Conservation (phyloP, 169 alveolate genomes). For the Theileria orientalis region DNA sequence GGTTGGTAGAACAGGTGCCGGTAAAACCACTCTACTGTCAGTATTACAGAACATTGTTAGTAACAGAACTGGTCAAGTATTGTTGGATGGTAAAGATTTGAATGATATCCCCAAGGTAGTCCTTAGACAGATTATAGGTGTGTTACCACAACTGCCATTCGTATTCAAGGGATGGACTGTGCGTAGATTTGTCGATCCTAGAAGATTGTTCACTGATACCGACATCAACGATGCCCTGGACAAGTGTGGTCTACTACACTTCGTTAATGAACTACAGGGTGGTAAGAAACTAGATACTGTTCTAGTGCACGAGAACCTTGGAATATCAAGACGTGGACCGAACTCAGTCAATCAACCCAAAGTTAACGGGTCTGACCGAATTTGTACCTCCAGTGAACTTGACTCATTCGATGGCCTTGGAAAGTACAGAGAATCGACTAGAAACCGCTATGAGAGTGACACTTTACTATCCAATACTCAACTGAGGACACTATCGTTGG, state of each 20-base stretch:
- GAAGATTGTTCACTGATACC: conserved; percentile 46
- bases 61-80: conserved; percentile 36
- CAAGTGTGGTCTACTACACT: conserved; percentile 47
- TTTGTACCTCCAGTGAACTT: no score
- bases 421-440: background rate
- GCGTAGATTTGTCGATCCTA: conserved; percentile 61
- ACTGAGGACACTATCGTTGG: conserved; percentile 74
- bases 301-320: background rate
- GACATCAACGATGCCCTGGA: conserved; percentile 49
- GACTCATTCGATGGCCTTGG: no score
- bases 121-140: conserved; percentile 52
- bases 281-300: conserved; percentile 37
- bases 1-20: conserved; percentile 67
- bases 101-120: conserved; percentile 36
- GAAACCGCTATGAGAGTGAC: background rate
- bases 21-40: conserved; percentile 56
- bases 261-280: conserved; percentile 31
- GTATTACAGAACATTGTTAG: conserved; percentile 34
- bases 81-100: conserved; percentile 62
- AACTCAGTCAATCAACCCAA: background rate
- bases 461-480: conserved; percentile 30
- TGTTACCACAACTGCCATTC: conserved; percentile 57
- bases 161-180: conserved; percentile 67
- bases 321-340: background rate
- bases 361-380: no score